phyloP scores from a whole-genome alignment of 83 land plant genomes.

The Picea mariana region DNA sequence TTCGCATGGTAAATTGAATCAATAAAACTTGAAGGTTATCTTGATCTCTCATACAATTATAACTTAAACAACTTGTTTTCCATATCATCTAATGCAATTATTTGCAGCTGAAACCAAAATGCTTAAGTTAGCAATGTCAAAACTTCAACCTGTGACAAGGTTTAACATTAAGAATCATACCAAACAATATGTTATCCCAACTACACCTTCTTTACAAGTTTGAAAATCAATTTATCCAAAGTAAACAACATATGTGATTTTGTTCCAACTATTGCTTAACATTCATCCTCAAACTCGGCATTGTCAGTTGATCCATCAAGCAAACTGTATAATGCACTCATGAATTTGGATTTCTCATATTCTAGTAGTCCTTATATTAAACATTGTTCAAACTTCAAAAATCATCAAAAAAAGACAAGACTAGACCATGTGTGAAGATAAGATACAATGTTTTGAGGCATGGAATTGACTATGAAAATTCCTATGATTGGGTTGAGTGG shows the following conservation, averaged over 20 bases:
- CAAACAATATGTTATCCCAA: not conserved
- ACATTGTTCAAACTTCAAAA: no score
- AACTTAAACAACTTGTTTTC: conserved; percentile 79
- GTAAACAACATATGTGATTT: conserved; percentile 93
- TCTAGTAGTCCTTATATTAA: no score
- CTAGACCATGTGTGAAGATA: no score
- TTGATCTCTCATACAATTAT: conserved; percentile 69
- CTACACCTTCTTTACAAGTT: conserved; percentile 82
- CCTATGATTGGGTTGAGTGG: no score
- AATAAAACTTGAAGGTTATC: conserved; percentile 51
- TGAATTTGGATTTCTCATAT: conserved; percentile 37
- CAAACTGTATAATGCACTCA: conserved; percentile 61
- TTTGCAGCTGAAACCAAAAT: conserved; percentile 57
- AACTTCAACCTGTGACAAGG: not conserved
- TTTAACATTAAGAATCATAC: not conserved
- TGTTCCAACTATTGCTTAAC: conserved; percentile 69
- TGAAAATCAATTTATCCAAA: conserved; percentile 81
- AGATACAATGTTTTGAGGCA: no score
- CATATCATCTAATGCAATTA: conserved; percentile 74
- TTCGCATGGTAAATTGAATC: conserved; percentile 88
- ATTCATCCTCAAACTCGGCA: conserved; percentile 68
- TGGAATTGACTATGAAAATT: no score
- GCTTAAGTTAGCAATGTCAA: not conserved
- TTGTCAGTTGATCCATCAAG: conserved; percentile 92
- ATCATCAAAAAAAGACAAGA: no score